Conservation (phyloP, 768 basidiomycete species). For the Lepiota venenata region DNA sequence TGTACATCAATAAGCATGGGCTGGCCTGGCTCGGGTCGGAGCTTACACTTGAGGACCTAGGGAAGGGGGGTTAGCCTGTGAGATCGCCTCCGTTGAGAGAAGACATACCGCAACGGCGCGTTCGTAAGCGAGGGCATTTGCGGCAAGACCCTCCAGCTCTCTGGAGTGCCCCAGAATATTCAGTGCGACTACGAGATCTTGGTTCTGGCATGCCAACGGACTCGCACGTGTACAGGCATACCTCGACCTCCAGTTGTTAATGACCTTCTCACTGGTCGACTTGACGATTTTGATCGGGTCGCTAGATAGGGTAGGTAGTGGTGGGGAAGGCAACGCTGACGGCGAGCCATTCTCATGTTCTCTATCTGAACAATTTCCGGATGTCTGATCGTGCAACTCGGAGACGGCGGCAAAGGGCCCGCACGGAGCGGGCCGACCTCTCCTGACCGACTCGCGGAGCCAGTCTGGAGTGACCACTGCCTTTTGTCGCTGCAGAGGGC, state of each 20-base stretch:
- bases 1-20: conserved; percentile 17
- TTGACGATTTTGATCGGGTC: conserved; percentile 11
- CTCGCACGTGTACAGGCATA: conserved; percentile 64
- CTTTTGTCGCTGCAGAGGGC: conserved; percentile 50
- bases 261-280: conserved; percentile 20
- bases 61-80: background rate
- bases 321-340: conserved; percentile 1
- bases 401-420: conserved; percentile 54
- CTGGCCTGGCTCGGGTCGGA: background rate
- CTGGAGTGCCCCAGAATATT: conserved; percentile 55
- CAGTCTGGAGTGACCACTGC: conserved; percentile 69
- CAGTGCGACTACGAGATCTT: conserved; percentile 55
- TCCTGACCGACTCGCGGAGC: conserved; percentile 56
- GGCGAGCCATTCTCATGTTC: conserved; percentile 17
- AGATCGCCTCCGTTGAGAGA: background rate
- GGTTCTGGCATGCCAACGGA: conserved; percentile 69
- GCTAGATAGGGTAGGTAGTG: background rate
- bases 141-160: conserved; percentile 61
- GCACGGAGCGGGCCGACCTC: conserved; percentile 43
- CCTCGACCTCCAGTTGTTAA: conserved; percentile 33
- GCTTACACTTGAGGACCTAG: conserved; percentile 29
- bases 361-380: conserved; percentile 39
- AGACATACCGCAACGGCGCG: conserved; percentile 64
- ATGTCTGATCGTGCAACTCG: conserved; percentile 45
- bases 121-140: conserved; percentile 69